Evolutionary conservation across 1,139 yeast genomes (phyloP).

Genomic region (Lizanozyma gosingica): DNA sequence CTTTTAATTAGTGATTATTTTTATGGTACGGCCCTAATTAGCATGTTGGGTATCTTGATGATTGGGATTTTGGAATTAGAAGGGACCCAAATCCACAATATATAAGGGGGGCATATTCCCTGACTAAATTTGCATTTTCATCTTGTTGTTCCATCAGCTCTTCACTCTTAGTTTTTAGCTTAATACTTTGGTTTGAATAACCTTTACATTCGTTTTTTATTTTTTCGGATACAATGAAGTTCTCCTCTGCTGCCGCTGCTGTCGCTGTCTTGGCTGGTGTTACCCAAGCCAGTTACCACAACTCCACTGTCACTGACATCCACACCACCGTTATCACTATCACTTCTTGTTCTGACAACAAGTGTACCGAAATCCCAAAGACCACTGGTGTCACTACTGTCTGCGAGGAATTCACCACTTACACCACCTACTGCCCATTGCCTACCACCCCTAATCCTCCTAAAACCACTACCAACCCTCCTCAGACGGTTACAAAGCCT

Average conservation of each 20-base stretch:
- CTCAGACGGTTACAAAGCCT: neutral
- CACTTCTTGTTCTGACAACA: conserved; percentile 15
- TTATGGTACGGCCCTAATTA: too few species aligned
- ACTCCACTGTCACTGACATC: conserved; percentile 8
- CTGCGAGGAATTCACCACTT: neutral
- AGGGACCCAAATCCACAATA: too few species aligned
- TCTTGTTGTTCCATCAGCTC: too few species aligned
- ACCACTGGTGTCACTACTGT: neutral
- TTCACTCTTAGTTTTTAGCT: too few species aligned
- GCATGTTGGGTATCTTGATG: too few species aligned
- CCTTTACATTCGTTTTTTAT: neutral
- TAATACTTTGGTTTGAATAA: too few species aligned
- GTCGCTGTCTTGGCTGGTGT: neutral
- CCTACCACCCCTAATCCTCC: too few species aligned
- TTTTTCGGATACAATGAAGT: neutral
- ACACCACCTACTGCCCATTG: neutral
- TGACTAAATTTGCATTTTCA: too few species aligned
- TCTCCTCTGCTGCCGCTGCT: conserved; percentile 5
- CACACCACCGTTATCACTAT: conserved; percentile 16
- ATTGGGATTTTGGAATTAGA: too few species aligned
- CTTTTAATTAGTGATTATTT: too few species aligned
- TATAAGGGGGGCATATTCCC: too few species aligned
- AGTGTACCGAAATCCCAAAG: conserved; percentile 20
- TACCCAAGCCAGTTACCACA: neutral
- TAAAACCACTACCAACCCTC: neutral